phyloP scores from a whole-genome alignment of 441 rosid species.

The Bocquillonia castaneifolia region DNA sequence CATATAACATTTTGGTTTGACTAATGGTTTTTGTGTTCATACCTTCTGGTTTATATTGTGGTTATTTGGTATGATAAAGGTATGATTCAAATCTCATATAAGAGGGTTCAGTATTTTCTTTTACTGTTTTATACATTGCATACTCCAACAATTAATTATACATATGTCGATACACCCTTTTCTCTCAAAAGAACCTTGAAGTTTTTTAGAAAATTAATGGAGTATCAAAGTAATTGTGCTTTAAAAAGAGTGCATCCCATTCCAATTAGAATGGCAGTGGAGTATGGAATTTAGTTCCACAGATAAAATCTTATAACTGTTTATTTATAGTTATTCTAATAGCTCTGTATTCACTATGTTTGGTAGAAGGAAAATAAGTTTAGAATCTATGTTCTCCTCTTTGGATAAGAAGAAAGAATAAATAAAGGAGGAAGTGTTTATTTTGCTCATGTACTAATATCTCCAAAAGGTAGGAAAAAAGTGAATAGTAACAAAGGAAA shows the following conservation, averaged over 20 bases:
- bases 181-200: not conserved
- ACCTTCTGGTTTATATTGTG: not conserved
- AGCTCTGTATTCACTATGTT: no score
- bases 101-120: not conserved
- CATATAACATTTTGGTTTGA: not conserved
- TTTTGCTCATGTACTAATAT: no score
- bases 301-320: not conserved
- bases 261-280: not conserved
- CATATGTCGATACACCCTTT: not conserved
- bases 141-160: not conserved
- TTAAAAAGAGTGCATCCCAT: not conserved
- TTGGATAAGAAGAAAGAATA: no score
- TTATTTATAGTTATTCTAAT: not conserved
- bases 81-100: not conserved
- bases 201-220: not conserved
- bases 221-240: slow-evolving; percentile 1
- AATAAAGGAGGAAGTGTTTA: no score
- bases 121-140: not conserved
- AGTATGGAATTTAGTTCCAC: not conserved
- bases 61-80: slow-evolving; percentile 1
- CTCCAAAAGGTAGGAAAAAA: no score
- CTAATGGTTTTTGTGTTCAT: not conserved
- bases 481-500: no score
- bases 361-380: no score
- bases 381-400: no score